Base-by-base conservation (phyloP, 306 rosid genomes). In the Lablab purpureus region DNA sequence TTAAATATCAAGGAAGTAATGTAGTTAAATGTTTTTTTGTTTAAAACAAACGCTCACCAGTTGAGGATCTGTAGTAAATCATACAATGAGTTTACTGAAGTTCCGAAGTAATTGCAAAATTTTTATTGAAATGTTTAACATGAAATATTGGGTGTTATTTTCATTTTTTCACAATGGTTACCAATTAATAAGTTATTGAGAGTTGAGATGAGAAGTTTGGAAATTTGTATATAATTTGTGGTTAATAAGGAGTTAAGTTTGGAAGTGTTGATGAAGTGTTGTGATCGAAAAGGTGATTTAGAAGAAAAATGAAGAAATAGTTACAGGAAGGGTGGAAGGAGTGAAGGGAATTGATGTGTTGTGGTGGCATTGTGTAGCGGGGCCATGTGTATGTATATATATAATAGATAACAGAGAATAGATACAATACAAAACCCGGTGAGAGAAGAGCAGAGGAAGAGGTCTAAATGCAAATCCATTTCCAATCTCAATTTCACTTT, bases 331-430 rank as follows among this genome's bases (percentile, higher is more conserved):
- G 49, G 17, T 10, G 49, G 2, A 3, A 43, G 9, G 55, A 9
- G 6, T 6, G 56, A 50, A 18, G 10, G 25, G 23, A 52, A 7
- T 54, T 10, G 65, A 18, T 59, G 45, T 15, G 28, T 0, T 37
- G 71, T 2, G 52, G 72, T 67, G 72, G 72, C 72, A 41, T 6
- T 2, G 43, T 11, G 3, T 67, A 1, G 1, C 23, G 21, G 34
- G 32, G 72, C 19, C 72, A 13, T 40, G 72, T 40, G 72, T 66
- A 10, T n/a, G n/a, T n/a, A n/a, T n/a, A n/a, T n/a, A n/a, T n/a
- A n/a, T n/a, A n/a, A n/a, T n/a, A n/a, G n/a, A n/a, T n/a, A n/a
- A n/a, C n/a, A n/a, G n/a, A n/a, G n/a, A n/a, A n/a, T 40, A 43
- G 4, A 12, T 36, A 8, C 0, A 12, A 41, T 40, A 37, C 43